phyloP scores from a whole-genome alignment of 2,329 filamentous ascomycete genomes.

The Tolypocladium cylindrosporum region DNA sequence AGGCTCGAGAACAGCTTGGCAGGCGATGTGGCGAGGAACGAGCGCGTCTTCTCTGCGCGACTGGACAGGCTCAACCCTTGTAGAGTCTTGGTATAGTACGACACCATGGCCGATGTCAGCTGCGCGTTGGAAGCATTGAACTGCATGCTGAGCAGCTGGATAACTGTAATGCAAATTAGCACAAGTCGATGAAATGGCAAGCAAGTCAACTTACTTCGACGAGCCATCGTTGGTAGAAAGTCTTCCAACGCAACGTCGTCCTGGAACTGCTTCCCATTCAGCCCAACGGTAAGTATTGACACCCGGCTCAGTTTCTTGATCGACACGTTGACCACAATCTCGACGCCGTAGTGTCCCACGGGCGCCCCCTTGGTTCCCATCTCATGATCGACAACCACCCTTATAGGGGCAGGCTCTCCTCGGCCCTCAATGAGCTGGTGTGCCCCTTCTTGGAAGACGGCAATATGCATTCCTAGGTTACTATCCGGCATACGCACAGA shows the following conservation, averaged over 20 bases:
- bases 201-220: conserved; percentile 47
- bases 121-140: conserved; percentile 56
- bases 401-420: conserved; percentile 57
- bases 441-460: conserved; percentile 62
- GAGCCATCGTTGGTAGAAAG: conserved; percentile 64
- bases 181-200: neutral
- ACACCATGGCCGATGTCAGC: conserved; percentile 59
- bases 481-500: conserved; percentile 54
- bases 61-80: conserved; percentile 56
- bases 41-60: conserved; percentile 54
- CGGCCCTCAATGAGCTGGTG: conserved; percentile 53
- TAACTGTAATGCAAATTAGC: conserved; percentile 43
- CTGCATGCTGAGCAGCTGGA: conserved; percentile 61
- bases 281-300: conserved; percentile 44
- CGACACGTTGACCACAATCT: conserved; percentile 58
- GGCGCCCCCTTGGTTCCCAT: conserved; percentile 57
- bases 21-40: conserved; percentile 71
- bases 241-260: conserved; percentile 66
- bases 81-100: conserved; percentile 69
- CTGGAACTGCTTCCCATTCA: conserved; percentile 60
- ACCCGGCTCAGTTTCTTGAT: conserved; percentile 40
- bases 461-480: conserved; percentile 50
- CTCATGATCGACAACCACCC: conserved; percentile 63
- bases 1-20: conserved; percentile 85
- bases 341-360: conserved; percentile 58